These are phyloP conservation scores for Shiraia sp. DNA, from an alignment of 2,329 filamentous ascomycete genomes.

Conservation along the genomic window DNA sequence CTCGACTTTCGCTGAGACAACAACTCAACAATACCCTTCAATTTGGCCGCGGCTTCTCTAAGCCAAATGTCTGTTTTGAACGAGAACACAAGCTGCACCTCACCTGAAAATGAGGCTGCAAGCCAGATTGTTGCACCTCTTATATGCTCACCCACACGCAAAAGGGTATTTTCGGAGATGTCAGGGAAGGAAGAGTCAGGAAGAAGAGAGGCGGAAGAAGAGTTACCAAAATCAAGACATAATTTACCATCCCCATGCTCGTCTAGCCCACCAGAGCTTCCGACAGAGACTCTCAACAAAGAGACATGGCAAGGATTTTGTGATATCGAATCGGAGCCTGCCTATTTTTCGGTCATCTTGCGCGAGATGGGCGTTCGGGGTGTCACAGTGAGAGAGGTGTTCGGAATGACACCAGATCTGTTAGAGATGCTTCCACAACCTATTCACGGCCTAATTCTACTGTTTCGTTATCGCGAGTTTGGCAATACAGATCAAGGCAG, in stretches of 20 bases:
- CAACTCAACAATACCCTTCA: background rate
- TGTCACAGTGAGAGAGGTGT: slow-evolving; percentile 76
- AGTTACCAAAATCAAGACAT: slow-evolving; percentile 1
- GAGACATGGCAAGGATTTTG: slow-evolving; percentile 70
- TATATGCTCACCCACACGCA: slow-evolving; percentile 14
- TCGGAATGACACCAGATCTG: slow-evolving; percentile 63
- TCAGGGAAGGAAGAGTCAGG: slow-evolving; percentile 8
- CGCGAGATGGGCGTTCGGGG: slow-evolving; percentile 74
- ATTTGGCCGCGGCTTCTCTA: background rate
- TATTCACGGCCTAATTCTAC: slow-evolving; percentile 82
- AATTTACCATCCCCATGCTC: slow-evolving; percentile 7
- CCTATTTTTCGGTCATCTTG: slow-evolving; percentile 83
- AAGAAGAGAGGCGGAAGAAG: slow-evolving; percentile 23
- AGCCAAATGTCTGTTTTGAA: no score
- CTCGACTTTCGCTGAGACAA: no score
- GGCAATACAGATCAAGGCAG: slow-evolving; percentile 54
- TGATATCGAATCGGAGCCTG: slow-evolving; percentile 89
- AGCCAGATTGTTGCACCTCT: background rate
- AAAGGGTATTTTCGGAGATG: slow-evolving; percentile 15
- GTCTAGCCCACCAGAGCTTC: slow-evolving; percentile 31
- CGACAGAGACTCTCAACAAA: slow-evolving; percentile 46
- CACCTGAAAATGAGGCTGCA: background rate
- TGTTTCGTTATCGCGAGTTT: slow-evolving; percentile 71
- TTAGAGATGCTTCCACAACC: slow-evolving; percentile 31
- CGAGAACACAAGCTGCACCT: no score